These are phyloP conservation scores for Pleurotus ostreatus DNA, from an alignment of 768 basidiomycete genomes.

Conservation along the genomic window DNA sequence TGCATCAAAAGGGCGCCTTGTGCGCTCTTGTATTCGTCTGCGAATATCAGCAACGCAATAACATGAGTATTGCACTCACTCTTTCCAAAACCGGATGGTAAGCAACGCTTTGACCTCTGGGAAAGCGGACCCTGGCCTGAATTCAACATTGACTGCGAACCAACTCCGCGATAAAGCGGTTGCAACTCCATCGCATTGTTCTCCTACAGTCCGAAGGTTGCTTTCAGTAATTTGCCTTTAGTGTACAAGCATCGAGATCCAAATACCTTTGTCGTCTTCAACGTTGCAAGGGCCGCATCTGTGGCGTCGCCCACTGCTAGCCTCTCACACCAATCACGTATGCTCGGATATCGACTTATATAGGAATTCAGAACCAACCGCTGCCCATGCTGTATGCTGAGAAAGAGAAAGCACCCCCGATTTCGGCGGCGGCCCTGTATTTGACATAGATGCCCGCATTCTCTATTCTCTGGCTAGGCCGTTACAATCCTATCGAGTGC, in stretches of 20 bases:
- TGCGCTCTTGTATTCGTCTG: neutral
- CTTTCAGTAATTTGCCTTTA: neutral
- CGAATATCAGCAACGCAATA: neutral
- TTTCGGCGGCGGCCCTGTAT: no score
- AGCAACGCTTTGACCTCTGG: constrained; percentile 7
- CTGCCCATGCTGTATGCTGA: neutral
- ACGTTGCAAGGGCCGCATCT: constrained; percentile 5
- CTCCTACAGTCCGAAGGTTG: neutral
- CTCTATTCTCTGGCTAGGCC: no score
- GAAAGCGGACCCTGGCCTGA: constrained; percentile 1
- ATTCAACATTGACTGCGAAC: neutral
- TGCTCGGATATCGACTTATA: constrained; percentile 4
- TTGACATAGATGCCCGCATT: no score
- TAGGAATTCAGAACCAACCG: neutral
- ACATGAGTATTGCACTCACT: neutral
- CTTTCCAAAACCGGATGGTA: constrained; percentile 2
- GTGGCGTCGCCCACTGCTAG: constrained; percentile 2
- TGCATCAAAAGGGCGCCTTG: constrained; percentile 1
- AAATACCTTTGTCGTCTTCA: constrained; percentile 5
- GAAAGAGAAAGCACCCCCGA: neutral
- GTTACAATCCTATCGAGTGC: no score
- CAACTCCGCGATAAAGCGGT: constrained; percentile 1
- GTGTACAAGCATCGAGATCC: neutral
- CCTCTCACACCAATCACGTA: neutral
- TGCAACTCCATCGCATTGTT: neutral